Evolutionary conservation across 148 eudicot genomes (phyloP), one percentile per base, ranked within the genome.

Genomic region (Amaranthus hypochondriacus): DNA sequence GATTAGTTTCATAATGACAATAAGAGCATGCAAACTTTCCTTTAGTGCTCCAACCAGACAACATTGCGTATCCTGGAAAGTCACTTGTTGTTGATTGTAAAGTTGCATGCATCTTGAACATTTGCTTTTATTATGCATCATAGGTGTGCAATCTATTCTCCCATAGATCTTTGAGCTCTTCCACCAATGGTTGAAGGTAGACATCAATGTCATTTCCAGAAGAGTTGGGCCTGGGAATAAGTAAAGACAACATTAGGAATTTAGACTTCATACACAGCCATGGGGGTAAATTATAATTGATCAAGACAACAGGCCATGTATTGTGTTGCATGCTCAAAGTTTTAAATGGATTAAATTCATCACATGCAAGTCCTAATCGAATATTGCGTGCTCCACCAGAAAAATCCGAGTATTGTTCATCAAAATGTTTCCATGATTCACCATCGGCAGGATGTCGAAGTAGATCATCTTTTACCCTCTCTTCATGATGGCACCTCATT

Each of bases 331-430:
- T 65, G 68, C 68, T 65, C 21, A 65, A 46, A 5, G 68, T 46
- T 47, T 21, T 21, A 65, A 65, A 65, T 65, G 68, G 68, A 46
- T 65, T 65, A 12, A 65, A 65, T 44, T 51, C 52, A 48, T 65
- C 52, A 46, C 68, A 48, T 4, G 50, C 51, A 5, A 63, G 49
- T 0, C 67, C 67, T 3, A 47, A 18, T 2, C 46, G 12, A 49
- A 67, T 13, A 67, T 67, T 67, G 18, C 56, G 56, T 15, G 15
- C 12, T 0, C 48, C 70, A 6, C 11, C 48, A 12, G 56, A 12
- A 67, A 67, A 67, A 3, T 8, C 9, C 2, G 12, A 11, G 12
- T 28, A 52, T 4, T 48, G 3, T 10, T 14, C 7, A 8, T 70
- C 52, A 44, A 70, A 70, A 0, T 48, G n/a, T 12, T 46, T 47